Conservation (phyloP, 2,329 filamentous ascomycete genomes). For the Lachnellula occidentalis region DNA sequence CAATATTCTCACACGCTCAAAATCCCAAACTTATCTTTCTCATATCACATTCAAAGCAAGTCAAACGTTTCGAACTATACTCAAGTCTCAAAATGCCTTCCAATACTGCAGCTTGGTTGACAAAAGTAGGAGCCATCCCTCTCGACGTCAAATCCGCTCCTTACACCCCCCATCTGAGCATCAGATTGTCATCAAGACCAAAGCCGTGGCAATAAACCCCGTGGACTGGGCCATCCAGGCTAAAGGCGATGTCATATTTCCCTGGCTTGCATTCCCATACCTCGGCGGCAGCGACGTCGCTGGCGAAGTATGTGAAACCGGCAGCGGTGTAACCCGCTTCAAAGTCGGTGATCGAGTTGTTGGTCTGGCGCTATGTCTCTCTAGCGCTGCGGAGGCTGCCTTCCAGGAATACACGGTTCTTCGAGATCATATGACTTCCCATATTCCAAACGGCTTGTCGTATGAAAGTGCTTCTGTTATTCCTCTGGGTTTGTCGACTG, state of each 20-base stretch:
- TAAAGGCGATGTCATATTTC: neutral
- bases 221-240: slow-evolving; percentile 29
- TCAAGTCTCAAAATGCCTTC: neutral
- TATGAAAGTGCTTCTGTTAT: slow-evolving; percentile 29
- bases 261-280: slow-evolving; percentile 15
- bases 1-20: neutral
- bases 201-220: slow-evolving; percentile 37
- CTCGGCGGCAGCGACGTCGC: slow-evolving; percentile 12
- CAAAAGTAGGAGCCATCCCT: slow-evolving; percentile 6
- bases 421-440: neutral
- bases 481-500: slow-evolving; percentile 29
- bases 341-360: slow-evolving; percentile 25
- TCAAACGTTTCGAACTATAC: neutral
- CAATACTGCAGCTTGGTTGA: slow-evolving; percentile 3
- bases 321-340: slow-evolving; percentile 7
- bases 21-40: neutral
- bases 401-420: slow-evolving; percentile 11
- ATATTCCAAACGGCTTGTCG: slow-evolving; percentile 23
- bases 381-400: slow-evolving; percentile 13
- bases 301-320: slow-evolving; percentile 13
- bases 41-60: neutral
- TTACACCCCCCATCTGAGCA: slow-evolving; percentile 31
- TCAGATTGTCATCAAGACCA: slow-evolving; percentile 36
- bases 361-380: slow-evolving; percentile 29
- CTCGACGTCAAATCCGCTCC: slow-evolving; percentile 33